phyloP scores from a whole-genome alignment of 768 basidiomycete species.

The Holtermanniella nyarrowii region DNA sequence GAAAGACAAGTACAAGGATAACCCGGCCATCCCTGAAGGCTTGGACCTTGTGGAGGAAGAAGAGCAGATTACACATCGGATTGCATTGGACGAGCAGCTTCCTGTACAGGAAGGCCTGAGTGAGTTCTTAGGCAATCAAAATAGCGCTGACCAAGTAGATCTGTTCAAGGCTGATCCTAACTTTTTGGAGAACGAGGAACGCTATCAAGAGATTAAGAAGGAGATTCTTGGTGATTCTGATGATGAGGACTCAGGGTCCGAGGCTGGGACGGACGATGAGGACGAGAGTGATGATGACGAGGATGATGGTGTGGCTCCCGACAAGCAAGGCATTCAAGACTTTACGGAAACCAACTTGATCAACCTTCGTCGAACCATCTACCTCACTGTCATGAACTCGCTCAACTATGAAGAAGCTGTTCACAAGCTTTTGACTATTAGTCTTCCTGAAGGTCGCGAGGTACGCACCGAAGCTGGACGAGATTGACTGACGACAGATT shows the following conservation, averaged over 20 bases:
- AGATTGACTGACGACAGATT: constrained; percentile 53
- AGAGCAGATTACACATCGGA: constrained; percentile 90
- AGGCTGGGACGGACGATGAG: constrained; percentile 51
- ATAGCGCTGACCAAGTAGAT: constrained; percentile 43
- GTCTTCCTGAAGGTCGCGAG: constrained; percentile 86
- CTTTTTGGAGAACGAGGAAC: constrained; percentile 82
- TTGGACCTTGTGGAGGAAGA: constrained; percentile 95
- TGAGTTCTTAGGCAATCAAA: constrained; percentile 44
- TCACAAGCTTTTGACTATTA: constrained; percentile 90
- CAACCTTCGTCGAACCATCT: constrained; percentile 85
- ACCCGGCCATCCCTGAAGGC: constrained; percentile 86
- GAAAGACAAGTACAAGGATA: constrained; percentile 99
- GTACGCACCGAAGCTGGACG: no score
- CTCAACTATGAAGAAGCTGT: constrained; percentile 98
- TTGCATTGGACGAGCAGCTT: constrained; percentile 83
- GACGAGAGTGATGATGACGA: constrained; percentile 56
- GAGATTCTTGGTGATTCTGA: constrained; percentile 79
- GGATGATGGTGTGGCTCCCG: constrained; percentile 49
- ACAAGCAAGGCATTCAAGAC: constrained; percentile 85
- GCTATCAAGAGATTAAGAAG: constrained; percentile 77
- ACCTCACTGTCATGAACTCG: constrained; percentile 97
- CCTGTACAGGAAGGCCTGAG: constrained; percentile 90
- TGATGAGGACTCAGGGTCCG: constrained; percentile 44
- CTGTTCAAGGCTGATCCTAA: constrained; percentile 90
- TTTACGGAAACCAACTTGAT: constrained; percentile 90